Evolutionary conservation across 805 yeast species (phyloP), one percentile per base, ranked within the genome.

Genomic region (Clavispora asparagi): DNA sequence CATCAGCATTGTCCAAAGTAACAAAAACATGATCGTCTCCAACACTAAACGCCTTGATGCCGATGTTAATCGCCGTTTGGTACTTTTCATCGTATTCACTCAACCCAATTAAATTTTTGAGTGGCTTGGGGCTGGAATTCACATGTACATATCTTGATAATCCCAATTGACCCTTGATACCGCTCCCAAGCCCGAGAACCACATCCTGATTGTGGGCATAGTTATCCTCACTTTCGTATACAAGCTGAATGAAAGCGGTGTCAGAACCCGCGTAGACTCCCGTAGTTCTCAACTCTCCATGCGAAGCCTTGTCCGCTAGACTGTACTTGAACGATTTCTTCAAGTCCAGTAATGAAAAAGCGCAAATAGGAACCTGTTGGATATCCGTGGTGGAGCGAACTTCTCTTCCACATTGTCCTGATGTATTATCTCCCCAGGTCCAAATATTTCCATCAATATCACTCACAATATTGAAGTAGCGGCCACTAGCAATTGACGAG

Each of bases 91-190:
- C 51, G 40, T 47, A 55, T 46, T 55, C 58, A 13, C 33, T 43
- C 50, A 55, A 39, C 11, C 54, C 55, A 38, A 53, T 49, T 10
- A 55, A 45, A 13, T 48, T 46, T 44, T 51, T 55, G 48, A 91
- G 61, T 38, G 77, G 77, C 16, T 77, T 68, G 7, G 97, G 96
- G 40, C 74, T 75, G 16, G 79, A 69, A 58, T 83, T 86, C 14
- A 87, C 83, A 62, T 90, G 96, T 31, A 83, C 67, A 62, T 74
- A 90, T 46, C 83, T 75, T 13, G 88, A 89, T 39, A 79, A 77
- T 23, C 97, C 99, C 45, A 90, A 71, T 65, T 89, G 95, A 14
- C 98, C 99, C 56, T 79, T 76, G 43, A 85, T 62, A 6, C 97
- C 96, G 57, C 82, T 82, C 17, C 99, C 99, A 70, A 90, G 83